These are phyloP conservation scores for Athelia psychrophila DNA, from an alignment of 1,284 basidiomycete species.

Conservation along the genomic window DNA sequence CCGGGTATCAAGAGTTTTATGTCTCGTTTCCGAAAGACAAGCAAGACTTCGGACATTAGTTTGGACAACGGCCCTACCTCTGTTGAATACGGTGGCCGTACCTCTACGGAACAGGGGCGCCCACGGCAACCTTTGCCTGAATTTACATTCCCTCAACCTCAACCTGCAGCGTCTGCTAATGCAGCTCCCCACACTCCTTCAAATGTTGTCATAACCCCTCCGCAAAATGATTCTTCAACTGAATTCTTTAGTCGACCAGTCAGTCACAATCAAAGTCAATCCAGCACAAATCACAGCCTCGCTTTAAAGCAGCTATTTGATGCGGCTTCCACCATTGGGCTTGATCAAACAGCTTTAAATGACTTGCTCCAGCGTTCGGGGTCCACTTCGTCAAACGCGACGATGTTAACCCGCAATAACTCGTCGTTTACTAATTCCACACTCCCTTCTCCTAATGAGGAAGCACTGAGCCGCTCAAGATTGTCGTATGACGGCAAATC, in stretches of 20 bases:
- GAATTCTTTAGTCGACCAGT: too few relatives aligned
- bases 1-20: constrained; percentile 78
- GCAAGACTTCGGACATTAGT: constrained; percentile 28
- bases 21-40: constrained; percentile 71
- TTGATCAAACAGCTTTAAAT: constrained; percentile 67
- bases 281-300: constrained; percentile 16
- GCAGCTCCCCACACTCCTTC: constrained; percentile 3
- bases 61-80: constrained; percentile 16
- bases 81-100: constrained; percentile 21
- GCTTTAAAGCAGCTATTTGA: constrained; percentile 71
- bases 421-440: constrained; percentile 29
- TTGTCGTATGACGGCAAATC: constrained; percentile 8
- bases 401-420: constrained; percentile 41
- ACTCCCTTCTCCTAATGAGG: not conserved
- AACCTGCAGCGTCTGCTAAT: constrained; percentile 15
- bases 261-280: constrained; percentile 11
- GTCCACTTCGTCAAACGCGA: constrained; percentile 56
- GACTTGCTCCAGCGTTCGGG: constrained; percentile 68
- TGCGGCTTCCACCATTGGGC: constrained; percentile 69
- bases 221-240: constrained; percentile 5
- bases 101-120: constrained; percentile 18
- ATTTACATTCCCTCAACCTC: constrained; percentile 3
- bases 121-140: constrained; percentile 7
- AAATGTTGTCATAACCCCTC: constrained; percentile 11
- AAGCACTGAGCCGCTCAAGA: constrained; percentile 17